A percentile compares a stretch with the other conserved stretches of the same genome.
phyloP scores from a whole-genome alignment of 2,329 filamentous ascomycete species.

The Clathrospora elynae region DNA sequence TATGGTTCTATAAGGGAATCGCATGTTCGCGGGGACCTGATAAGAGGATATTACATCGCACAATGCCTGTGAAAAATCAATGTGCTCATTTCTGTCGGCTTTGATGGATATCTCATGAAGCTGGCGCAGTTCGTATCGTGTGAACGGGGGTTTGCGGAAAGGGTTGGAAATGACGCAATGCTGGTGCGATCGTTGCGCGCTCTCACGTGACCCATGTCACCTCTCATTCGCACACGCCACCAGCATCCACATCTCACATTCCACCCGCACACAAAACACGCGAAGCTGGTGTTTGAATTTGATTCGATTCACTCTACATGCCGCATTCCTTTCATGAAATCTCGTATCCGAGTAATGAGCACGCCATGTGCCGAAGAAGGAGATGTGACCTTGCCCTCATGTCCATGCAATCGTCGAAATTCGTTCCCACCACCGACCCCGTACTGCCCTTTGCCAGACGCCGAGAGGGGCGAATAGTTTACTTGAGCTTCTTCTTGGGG shows the following conservation, averaged over 20 bases:
- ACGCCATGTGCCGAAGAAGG: conserved; percentile 29
- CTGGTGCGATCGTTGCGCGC: background rate
- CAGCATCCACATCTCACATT: background rate
- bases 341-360: conserved; percentile 30
- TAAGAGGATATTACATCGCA: too few relatives aligned
- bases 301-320: conserved; percentile 47
- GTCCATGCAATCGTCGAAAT: conserved; percentile 40
- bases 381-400: conserved; percentile 34
- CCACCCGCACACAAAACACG: background rate
- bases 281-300: conserved; percentile 27
- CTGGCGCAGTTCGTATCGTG: too few relatives aligned
- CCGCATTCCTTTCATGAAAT: conserved; percentile 32
- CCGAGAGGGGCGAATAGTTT: conserved; percentile 55
- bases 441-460: conserved; percentile 40
- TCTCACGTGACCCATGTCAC: conserved; percentile 10
- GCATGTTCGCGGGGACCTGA: too few relatives aligned
- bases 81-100: too few relatives aligned
- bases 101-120: too few relatives aligned
- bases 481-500: conserved; percentile 99
- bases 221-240: background rate
- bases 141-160: too few relatives aligned
- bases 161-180: background rate
- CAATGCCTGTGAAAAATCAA: too few relatives aligned
- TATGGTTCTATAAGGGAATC: too few relatives aligned
- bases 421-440: conserved; percentile 36